Percentiles rank a stretch among this genome's conserved stretches.
Evolutionary conservation across 768 basidiomycete species (phyloP).

Genomic region (Mycena vulgaris): DNA sequence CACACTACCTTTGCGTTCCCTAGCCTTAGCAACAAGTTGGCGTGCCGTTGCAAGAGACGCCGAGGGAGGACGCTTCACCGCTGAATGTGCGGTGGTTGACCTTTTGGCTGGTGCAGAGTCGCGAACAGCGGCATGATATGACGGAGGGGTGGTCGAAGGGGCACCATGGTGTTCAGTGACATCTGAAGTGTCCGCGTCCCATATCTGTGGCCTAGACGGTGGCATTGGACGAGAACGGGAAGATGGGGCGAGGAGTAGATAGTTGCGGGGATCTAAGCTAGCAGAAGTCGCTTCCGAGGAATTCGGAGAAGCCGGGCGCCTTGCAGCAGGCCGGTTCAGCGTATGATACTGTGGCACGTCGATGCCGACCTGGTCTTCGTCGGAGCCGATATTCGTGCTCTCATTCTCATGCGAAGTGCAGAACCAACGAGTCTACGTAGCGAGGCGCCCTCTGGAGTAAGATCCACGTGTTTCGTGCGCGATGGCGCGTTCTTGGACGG

Average conservation of each 20-base stretch:
- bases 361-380: conserved; percentile 50
- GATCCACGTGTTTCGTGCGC: conserved; percentile 31
- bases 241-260: conserved; percentile 31
- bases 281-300: conserved; percentile 21
- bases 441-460: conserved; percentile 33
- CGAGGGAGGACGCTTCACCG: conserved; percentile 22
- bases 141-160: conserved; percentile 62
- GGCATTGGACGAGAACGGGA: conserved; percentile 26
- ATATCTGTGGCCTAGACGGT: conserved; percentile 18
- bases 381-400: conserved; percentile 15
- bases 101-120: conserved; percentile 31
- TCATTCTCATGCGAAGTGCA: conserved; percentile 55
- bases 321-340: conserved; percentile 12
- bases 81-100: conserved; percentile 36
- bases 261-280: conserved; percentile 17
- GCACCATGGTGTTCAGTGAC: conserved; percentile 53
- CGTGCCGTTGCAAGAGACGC: conserved; percentile 46
- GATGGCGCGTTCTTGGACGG: conserved; percentile 24
- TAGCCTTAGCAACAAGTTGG: conserved; percentile 46
- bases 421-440: conserved; percentile 58
- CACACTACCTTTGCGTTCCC: conserved; percentile 64
- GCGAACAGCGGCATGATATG: conserved; percentile 62
- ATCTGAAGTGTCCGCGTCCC: conserved; percentile 35
- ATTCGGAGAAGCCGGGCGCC: conserved; percentile 11
- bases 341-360: conserved; percentile 36